Evolutionary conservation across 2,329 filamentous ascomycete species (phyloP).

Genomic region (Trichoderma arundinaceum): DNA sequence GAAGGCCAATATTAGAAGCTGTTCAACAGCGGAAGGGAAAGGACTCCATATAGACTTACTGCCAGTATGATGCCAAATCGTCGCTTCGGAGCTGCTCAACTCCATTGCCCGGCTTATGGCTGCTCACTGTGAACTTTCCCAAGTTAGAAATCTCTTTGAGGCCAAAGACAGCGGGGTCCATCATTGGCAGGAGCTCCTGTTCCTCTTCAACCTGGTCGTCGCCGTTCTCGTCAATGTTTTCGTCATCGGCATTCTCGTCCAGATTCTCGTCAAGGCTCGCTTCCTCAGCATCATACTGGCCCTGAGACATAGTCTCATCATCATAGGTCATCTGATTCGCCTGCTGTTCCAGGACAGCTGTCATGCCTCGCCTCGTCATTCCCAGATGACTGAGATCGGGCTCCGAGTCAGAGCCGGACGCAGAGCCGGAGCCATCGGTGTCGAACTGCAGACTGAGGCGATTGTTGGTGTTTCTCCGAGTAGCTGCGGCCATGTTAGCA

Average conservation of each 20-base stretch:
- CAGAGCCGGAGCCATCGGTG: constrained; percentile 46
- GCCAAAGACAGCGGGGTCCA: constrained; percentile 58
- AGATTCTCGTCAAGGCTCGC: constrained; percentile 43
- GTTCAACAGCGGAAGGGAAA: neutral
- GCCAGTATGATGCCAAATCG: constrained; percentile 77
- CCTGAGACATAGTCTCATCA: constrained; percentile 40
- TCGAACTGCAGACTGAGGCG: constrained; percentile 48
- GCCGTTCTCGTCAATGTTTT: constrained; percentile 48
- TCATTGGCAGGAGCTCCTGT: constrained; percentile 51
- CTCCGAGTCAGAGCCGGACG: constrained; percentile 47
- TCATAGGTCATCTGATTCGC: constrained; percentile 43
- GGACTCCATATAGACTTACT: constrained; percentile 55
- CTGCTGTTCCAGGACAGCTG: constrained; percentile 38
- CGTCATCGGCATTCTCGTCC: constrained; percentile 42
- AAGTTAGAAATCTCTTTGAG: constrained; percentile 86
- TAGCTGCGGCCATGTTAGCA: constrained; percentile 39
- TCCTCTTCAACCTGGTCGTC: constrained; percentile 47
- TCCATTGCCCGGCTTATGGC: constrained; percentile 79
- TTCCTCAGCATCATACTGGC: constrained; percentile 43
- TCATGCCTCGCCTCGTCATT: constrained; percentile 41
- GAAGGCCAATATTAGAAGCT: neutral
- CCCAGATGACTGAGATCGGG: constrained; percentile 48
- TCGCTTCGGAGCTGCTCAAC: constrained; percentile 77
- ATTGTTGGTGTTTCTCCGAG: constrained; percentile 39
- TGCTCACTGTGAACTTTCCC: constrained; percentile 82